phyloP scores from a whole-genome alignment of 768 basidiomycete species.

The Peribolospora baueri region DNA sequence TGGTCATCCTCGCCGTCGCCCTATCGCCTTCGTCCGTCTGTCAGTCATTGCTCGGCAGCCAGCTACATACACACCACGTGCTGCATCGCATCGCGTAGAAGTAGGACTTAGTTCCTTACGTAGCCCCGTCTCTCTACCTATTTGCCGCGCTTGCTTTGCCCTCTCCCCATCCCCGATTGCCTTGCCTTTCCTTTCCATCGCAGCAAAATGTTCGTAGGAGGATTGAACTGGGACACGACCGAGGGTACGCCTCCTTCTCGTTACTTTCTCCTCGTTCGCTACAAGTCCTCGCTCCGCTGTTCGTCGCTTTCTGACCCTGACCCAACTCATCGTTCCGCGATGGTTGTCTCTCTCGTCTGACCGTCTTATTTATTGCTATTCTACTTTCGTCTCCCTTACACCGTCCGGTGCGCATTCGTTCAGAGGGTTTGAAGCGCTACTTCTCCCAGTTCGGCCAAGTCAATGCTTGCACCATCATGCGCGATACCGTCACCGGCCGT shows the following conservation, averaged over 20 bases:
- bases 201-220: conserved; percentile 99
- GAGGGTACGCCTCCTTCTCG: conserved; percentile 43
- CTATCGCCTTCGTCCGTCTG: too few relatives aligned
- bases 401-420: conserved; percentile 37
- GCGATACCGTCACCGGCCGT: conserved; percentile 62
- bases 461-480: conserved; percentile 96
- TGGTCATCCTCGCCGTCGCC: too few relatives aligned
- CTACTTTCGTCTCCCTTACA: conserved; percentile 18
- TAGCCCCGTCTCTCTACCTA: conserved; percentile 8
- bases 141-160: conserved; percentile 2
- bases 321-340: background rate
- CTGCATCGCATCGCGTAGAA: too few relatives aligned
- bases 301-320: background rate
- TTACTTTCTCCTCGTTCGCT: conserved; percentile 13
- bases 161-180: background rate
- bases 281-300: background rate
- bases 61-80: too few relatives aligned
- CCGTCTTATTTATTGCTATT: background rate
- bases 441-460: conserved; percentile 92
- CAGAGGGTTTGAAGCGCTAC: conserved; percentile 35
- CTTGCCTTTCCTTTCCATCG: conserved; percentile 16
- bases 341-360: background rate
- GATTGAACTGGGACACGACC: conserved; percentile 98
- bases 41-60: too few relatives aligned
- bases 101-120: too few relatives aligned